A percentile compares a stretch with the other conserved stretches of the same genome.
Evolutionary conservation across 257 asterid species (phyloP).

Genomic region (Solanum raphanifolium): DNA sequence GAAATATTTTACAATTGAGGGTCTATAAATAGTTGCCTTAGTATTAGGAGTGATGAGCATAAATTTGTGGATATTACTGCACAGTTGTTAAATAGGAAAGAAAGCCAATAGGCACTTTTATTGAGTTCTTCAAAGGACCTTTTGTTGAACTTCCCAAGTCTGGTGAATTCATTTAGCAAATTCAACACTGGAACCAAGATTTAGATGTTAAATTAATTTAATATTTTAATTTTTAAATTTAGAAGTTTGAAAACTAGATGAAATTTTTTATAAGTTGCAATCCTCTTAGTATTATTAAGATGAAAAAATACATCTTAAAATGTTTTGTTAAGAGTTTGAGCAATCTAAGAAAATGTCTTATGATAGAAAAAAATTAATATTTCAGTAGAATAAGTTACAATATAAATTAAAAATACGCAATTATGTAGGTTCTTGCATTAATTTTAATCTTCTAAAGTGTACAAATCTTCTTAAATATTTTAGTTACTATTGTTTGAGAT

Average conservation of each 20-base stretch:
- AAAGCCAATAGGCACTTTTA: background rate
- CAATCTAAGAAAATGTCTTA: too few species aligned
- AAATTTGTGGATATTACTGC: background rate
- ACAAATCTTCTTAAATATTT: background rate
- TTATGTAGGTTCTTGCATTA: too few species aligned
- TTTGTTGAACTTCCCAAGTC: background rate
- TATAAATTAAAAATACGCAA: too few species aligned
- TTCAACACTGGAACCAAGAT: background rate
- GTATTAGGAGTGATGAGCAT: background rate
- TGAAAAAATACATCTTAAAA: background rate
- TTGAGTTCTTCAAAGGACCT: background rate
- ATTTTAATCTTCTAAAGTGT: background rate
- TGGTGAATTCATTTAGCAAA: background rate
- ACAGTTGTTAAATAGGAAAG: background rate
- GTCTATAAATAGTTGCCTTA: background rate
- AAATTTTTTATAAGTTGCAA: background rate
- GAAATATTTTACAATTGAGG: background rate
- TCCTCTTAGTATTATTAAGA: too few species aligned
- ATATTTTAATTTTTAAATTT: background rate
- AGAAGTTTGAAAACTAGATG: too few species aligned
- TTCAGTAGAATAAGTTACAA: too few species aligned
- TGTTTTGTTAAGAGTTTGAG: background rate
- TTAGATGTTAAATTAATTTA: too few species aligned
- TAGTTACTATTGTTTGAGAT: background rate
- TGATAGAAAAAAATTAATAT: too few species aligned